These are phyloP conservation scores for Phytophthora chlamydospora DNA, from an alignment of 352 stramenopile species.

Conservation along the genomic window DNA sequence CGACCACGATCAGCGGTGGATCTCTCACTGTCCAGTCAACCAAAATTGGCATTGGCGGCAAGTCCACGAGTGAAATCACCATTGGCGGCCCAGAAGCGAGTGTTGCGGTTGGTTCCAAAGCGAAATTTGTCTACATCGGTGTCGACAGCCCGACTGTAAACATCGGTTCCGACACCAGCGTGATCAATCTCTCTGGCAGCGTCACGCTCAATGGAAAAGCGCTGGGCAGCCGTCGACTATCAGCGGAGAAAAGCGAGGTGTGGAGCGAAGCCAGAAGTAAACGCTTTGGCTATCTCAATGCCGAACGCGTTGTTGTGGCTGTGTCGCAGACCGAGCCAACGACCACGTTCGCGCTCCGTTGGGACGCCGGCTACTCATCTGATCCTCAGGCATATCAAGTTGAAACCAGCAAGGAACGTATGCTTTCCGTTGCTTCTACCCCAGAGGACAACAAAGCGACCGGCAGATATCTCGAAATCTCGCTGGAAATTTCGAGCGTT, in stretches of 20 bases:
- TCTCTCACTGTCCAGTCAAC: conserved; percentile 32
- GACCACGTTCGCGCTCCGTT: conserved; percentile 39
- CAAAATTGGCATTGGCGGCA: conserved; percentile 39
- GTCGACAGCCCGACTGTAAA: conserved; percentile 33
- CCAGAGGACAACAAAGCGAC: neutral
- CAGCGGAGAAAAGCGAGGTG: neutral
- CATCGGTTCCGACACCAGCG: conserved; percentile 39
- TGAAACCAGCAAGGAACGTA: conserved; percentile 21
- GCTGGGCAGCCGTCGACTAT: conserved; percentile 39
- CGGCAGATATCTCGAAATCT: conserved; percentile 35
- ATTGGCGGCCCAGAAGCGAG: conserved; percentile 38
- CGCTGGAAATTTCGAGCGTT: conserved; percentile 38
- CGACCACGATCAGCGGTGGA: conserved; percentile 30
- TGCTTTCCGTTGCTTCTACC: conserved; percentile 21
- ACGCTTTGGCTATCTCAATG: conserved; percentile 45
- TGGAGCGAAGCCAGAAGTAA: conserved; percentile 11
- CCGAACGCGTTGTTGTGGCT: conserved; percentile 27
- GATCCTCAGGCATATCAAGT: conserved; percentile 31
- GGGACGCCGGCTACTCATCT: conserved; percentile 40
- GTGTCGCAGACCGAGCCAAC: conserved; percentile 3
- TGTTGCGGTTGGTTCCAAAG: conserved; percentile 33
- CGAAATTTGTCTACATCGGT: conserved; percentile 40
- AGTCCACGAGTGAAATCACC: conserved; percentile 39
- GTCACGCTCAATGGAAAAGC: conserved; percentile 64
- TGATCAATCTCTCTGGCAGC: conserved; percentile 52